Percentiles rank a stretch among this genome's conserved stretches.
Conservation (phyloP, 768 basidiomycete species). For the Rhodotorula toruloides region DNA sequence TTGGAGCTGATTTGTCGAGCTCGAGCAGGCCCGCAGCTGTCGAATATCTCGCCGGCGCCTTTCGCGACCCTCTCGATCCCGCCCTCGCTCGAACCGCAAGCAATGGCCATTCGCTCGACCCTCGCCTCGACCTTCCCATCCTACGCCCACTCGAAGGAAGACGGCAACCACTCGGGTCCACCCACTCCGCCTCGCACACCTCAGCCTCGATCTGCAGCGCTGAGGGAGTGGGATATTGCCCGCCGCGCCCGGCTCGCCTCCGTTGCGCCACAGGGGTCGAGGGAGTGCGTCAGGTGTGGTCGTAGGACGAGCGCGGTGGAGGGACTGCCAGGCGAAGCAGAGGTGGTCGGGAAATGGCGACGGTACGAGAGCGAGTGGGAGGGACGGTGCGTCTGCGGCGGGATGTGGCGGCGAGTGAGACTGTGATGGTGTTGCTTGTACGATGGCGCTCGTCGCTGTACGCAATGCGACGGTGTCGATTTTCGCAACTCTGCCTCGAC, state of each 20-base stretch:
- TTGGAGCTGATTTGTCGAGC: no score
- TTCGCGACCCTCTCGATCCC: constrained; percentile 3
- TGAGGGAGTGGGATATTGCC: not conserved
- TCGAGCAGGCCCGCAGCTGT: not conserved
- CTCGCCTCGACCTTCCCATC: not conserved
- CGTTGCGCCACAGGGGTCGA: not conserved
- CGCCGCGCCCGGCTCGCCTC: not conserved
- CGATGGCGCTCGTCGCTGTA: no score
- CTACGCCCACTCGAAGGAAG: not conserved
- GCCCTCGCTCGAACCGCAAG: not conserved
- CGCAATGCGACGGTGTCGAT: no score
- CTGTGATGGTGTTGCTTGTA: no score
- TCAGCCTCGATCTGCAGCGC: not conserved
- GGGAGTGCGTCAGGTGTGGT: not conserved
- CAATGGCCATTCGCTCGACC: not conserved
- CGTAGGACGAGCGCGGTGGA: not conserved
- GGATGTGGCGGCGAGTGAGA: not conserved
- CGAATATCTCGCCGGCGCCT: not conserved
- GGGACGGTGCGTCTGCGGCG: constrained; percentile 17
- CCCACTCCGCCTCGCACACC: not conserved
- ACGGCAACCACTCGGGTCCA: not conserved
- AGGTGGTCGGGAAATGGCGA: not conserved
- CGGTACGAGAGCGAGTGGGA: constrained; percentile 16
- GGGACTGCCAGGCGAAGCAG: not conserved
- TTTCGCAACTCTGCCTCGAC: no score